Percentiles rank a stretch among this genome's conserved stretches.
Evolutionary conservation across 176 grass and related monocot genomes (phyloP).

Genomic region (Oryza officinalis): DNA sequence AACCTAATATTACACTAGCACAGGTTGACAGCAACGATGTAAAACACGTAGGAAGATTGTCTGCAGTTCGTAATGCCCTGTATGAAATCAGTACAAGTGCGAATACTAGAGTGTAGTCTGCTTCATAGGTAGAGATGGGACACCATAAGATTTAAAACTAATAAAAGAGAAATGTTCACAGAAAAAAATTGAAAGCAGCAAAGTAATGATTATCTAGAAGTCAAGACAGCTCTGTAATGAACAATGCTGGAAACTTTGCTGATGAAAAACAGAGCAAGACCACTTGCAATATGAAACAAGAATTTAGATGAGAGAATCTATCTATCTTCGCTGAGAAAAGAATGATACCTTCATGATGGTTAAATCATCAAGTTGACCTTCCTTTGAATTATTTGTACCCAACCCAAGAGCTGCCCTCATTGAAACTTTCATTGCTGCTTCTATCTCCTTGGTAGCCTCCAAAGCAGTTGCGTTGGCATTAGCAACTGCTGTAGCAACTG

Average conservation of each 20-base stretch:
- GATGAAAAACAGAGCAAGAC: neutral
- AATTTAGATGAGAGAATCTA: constrained; percentile 4
- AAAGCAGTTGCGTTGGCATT: constrained; percentile 87
- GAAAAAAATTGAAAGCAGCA: neutral
- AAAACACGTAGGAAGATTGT: constrained; percentile 12
- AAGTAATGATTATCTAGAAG: constrained; percentile 11
- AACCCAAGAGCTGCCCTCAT: constrained; percentile 82
- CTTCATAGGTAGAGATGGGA: neutral
- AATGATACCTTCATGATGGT: constrained; percentile 92
- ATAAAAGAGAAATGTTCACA: neutral
- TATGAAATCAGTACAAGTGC: neutral
- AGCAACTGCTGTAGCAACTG: constrained; percentile 91
- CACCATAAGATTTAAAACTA: constrained; percentile 8
- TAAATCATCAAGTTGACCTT: constrained; percentile 86
- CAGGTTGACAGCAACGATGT: constrained; percentile 1
- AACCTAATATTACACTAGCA: constrained; percentile 9
- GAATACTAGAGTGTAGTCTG: neutral
- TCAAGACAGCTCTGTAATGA: constrained; percentile 7
- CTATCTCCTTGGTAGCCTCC: constrained; percentile 91
- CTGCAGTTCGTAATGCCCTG: neutral
- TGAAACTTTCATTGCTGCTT: constrained; percentile 81
- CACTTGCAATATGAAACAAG: constrained; percentile 4
- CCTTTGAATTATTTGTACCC: constrained; percentile 56
- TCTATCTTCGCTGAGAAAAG: constrained; percentile 4
- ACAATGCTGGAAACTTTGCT: neutral